Evolutionary conservation across 1,139 yeast species (phyloP).

Genomic region (Nakaseomyces uthaithaninus): DNA sequence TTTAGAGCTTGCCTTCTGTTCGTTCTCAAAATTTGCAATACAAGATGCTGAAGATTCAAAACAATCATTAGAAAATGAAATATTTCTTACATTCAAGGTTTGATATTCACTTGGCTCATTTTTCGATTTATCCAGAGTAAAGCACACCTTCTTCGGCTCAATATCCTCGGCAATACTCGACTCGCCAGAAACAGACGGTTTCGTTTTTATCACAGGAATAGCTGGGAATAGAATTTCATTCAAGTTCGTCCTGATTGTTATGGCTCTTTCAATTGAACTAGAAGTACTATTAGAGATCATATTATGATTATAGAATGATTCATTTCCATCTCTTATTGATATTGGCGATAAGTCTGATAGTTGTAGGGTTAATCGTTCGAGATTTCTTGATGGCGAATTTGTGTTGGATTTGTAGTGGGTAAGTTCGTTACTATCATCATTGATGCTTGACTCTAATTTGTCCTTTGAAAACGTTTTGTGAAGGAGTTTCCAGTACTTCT

Average conservation of each 20-base stretch:
- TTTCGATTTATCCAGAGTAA: too few relatives aligned
- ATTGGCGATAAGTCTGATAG: constrained; percentile 1
- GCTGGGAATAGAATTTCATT: constrained; percentile 4
- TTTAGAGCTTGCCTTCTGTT: too few relatives aligned
- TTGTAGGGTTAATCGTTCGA: constrained; percentile 1
- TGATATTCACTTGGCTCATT: too few relatives aligned
- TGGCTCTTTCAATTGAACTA: constrained; percentile 16
- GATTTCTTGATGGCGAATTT: neutral
- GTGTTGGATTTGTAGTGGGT: neutral
- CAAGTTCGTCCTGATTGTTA: constrained; percentile 9
- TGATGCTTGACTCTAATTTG: neutral
- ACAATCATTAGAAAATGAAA: too few relatives aligned
- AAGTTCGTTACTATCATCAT: too few relatives aligned
- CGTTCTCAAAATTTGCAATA: too few relatives aligned
- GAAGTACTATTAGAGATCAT: constrained; percentile 10
- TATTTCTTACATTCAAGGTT: too few relatives aligned
- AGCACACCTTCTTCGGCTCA: too few relatives aligned
- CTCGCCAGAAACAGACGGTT: neutral
- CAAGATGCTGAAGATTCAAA: too few relatives aligned
- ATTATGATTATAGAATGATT: neutral
- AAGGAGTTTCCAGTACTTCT: neutral
- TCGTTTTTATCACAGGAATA: neutral
- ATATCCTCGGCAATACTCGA: too few relatives aligned
- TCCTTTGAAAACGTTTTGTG: neutral
- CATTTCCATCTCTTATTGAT: neutral